Evolutionary conservation across 192 early-diverging fungal genomes (phyloP).

Genomic region (Dispira simplex): DNA sequence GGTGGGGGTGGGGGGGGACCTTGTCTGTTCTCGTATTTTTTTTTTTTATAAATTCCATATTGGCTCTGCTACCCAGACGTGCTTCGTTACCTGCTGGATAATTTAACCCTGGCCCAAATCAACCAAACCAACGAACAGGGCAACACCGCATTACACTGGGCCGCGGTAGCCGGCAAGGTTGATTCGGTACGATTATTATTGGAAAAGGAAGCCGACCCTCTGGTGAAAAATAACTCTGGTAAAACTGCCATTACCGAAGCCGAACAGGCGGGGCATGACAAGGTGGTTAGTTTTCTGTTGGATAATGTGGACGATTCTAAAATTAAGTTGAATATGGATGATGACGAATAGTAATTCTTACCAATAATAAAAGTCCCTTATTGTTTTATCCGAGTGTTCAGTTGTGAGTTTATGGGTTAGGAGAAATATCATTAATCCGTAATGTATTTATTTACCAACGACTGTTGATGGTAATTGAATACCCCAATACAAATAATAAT

Average conservation of each 20-base stretch:
- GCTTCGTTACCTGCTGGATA: not conserved
- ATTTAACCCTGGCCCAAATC: not conserved
- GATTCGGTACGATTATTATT: not conserved
- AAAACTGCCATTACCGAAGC: constrained; percentile 6
- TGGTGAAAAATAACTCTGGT: constrained; percentile 1
- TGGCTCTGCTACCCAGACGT: not conserved
- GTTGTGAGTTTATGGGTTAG: no score
- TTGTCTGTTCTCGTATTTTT: no score
- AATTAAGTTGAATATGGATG: not conserved
- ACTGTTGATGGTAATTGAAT: no score
- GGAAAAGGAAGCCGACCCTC: not conserved
- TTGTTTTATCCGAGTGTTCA: no score
- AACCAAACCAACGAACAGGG: not conserved
- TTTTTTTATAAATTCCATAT: no score
- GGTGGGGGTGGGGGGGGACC: no score
- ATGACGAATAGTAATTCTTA: not conserved
- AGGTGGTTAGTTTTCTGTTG: not conserved
- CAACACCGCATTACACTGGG: constrained; percentile 5
- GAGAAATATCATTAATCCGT: no score
- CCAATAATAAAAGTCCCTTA: no score
- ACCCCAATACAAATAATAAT: no score
- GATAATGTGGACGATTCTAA: constrained; percentile 4
- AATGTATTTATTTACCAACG: no score
- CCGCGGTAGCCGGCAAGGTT: not conserved
- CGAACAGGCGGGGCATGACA: not conserved